Percentiles rank a stretch among this genome's conserved stretches.
These are phyloP conservation scores for Solanum pinnatisectum DNA, from an alignment of 257 asterid species.

Conservation along the genomic window DNA sequence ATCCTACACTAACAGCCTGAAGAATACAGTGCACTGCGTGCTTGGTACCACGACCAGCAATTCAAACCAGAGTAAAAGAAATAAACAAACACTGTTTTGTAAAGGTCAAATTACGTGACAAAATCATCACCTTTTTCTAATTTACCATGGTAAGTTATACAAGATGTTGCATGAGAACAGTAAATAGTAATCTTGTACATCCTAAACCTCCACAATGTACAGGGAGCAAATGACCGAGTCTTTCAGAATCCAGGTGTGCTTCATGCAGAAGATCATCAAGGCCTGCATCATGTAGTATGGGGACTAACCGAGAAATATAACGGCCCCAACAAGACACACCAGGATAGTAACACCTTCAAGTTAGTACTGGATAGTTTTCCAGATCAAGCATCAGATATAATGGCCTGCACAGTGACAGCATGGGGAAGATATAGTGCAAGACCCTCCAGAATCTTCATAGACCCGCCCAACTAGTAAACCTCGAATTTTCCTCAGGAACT, in stretches of 20 bases:
- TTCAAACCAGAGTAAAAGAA: background rate
- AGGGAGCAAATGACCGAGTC: background rate
- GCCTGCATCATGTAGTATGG: background rate
- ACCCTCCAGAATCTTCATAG: background rate
- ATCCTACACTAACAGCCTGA: background rate
- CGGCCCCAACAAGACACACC: background rate
- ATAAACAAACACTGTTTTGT: background rate
- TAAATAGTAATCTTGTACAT: background rate
- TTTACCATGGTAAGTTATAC: background rate
- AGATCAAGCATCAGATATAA: background rate
- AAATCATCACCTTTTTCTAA: background rate
- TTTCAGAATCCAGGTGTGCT: background rate
- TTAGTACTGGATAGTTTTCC: background rate
- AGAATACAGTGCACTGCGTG: background rate
- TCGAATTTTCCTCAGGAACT: background rate
- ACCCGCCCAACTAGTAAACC: background rate
- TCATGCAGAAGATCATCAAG: background rate
- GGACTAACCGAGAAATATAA: background rate
- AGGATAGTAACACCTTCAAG: background rate
- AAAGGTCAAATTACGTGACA: background rate
- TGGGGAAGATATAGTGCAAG: background rate
- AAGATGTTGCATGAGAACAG: background rate
- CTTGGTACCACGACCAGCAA: background rate
- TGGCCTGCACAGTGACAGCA: background rate
- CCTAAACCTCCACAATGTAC: constrained; percentile 5